These are phyloP conservation scores for Bullera alba DNA, from an alignment of 768 basidiomycete genomes.

Conservation along the genomic window DNA sequence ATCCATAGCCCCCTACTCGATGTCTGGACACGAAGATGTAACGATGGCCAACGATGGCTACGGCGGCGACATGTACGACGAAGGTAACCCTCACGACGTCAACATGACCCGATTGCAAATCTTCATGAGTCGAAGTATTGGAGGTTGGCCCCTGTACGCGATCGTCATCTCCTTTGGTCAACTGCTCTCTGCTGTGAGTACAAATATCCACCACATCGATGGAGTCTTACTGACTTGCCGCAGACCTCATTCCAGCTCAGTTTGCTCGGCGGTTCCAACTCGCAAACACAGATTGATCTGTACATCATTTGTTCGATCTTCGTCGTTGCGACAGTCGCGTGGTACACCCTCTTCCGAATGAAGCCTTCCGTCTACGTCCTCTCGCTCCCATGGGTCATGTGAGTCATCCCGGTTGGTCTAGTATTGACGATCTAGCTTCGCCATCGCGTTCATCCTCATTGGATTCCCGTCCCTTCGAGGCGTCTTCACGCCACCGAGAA, in stretches of 20 bases:
- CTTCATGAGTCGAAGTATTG: conserved; percentile 68
- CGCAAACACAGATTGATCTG: conserved; percentile 68
- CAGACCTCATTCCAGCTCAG: conserved; percentile 82
- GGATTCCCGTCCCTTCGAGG: conserved; percentile 70
- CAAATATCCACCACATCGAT: background rate
- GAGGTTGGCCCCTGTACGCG: conserved; percentile 85
- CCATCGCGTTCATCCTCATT: conserved; percentile 82
- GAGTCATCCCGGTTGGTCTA: conserved; percentile 6
- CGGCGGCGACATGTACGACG: conserved; percentile 27
- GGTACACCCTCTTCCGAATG: conserved; percentile 83
- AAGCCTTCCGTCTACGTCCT: conserved; percentile 83
- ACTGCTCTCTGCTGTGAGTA: conserved; percentile 47
- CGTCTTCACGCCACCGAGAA: conserved; percentile 57
- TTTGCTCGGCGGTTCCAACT: conserved; percentile 76
- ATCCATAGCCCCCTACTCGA: conserved; percentile 39
- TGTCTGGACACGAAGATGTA: conserved; percentile 34
- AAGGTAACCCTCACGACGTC: conserved; percentile 51
- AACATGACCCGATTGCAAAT: conserved; percentile 81
- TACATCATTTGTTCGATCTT: conserved; percentile 89
- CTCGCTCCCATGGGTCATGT: conserved; percentile 77
- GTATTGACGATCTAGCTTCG: too few relatives aligned
- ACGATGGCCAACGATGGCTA: conserved; percentile 36
- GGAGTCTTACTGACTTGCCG: background rate
- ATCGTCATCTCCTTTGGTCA: conserved; percentile 81
- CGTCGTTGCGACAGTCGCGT: conserved; percentile 72